Conservation (phyloP, 1,284 basidiomycete genomes). For the Ceraceosorus guamensis region DNA sequence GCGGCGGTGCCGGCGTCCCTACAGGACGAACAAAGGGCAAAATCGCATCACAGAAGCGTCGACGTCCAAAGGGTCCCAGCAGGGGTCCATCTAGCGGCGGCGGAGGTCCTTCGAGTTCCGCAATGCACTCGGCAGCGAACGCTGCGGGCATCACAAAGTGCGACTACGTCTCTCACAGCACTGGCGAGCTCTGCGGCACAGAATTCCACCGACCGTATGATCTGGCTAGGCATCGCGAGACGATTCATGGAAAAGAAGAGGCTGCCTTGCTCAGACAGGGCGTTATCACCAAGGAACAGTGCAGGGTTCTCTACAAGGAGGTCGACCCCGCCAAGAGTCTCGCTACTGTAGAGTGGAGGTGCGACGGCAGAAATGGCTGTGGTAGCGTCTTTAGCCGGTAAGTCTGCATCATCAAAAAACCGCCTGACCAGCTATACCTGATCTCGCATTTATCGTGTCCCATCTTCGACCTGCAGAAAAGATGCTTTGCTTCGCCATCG, state of each 20-base stretch:
- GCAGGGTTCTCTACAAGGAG: constrained; percentile 44
- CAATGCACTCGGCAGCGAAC: neutral
- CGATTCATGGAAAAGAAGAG: constrained; percentile 44
- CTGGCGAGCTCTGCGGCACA: constrained; percentile 33
- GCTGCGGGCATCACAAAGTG: constrained; percentile 16
- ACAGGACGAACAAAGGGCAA: neutral
- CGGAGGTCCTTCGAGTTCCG: neutral
- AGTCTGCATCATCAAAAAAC: too few species aligned
- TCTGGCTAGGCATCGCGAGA: constrained; percentile 43
- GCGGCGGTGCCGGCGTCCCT: too few species aligned
- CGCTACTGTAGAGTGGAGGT: constrained; percentile 44
- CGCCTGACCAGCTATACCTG: neutral
- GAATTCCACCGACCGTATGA: constrained; percentile 47
- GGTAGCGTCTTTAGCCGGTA: constrained; percentile 17
- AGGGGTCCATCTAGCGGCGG: too few species aligned
- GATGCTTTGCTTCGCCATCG: constrained; percentile 41
- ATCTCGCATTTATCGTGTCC: constrained; percentile 17
- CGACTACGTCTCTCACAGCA: constrained; percentile 43
- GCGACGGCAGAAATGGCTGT: constrained; percentile 28
- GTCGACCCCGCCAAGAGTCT: constrained; percentile 43
- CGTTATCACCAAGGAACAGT: constrained; percentile 34
- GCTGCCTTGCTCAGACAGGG: constrained; percentile 36
- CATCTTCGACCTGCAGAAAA: constrained; percentile 27
- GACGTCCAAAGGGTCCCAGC: too few species aligned
- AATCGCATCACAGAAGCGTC: neutral